Conservation (phyloP, 2,329 filamentous ascomycete genomes). For the Stagonosporopsis cucurbitacearum region DNA sequence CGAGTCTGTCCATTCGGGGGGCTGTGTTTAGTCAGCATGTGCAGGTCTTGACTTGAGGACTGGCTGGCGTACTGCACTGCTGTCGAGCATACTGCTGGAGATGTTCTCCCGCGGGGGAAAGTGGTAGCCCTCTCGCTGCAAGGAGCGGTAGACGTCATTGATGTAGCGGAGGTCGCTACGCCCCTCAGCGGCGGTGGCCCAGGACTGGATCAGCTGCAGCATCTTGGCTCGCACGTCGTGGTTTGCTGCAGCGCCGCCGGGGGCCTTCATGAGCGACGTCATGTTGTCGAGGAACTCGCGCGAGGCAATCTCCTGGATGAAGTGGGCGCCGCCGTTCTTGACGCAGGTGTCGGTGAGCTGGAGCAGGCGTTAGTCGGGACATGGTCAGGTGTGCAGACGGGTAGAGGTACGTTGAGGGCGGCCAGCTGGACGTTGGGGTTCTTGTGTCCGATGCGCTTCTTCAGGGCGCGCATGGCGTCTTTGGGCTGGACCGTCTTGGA, state of each 20-base stretch:
- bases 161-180: conserved; percentile 85
- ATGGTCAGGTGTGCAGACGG: background rate
- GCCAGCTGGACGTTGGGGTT: conserved; percentile 97
- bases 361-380: conserved; percentile 18
- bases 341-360: conserved; percentile 97
- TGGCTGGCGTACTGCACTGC: conserved; percentile 75
- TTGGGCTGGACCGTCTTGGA: conserved; percentile 97
- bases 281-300: conserved; percentile 99
- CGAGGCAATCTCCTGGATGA: conserved; percentile 92
- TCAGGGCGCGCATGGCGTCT: conserved; percentile 96
- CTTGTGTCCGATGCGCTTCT: conserved; percentile 92
- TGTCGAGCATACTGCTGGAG: conserved; percentile 97
- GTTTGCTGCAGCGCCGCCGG: conserved; percentile 76
- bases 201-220: conserved; percentile 89
- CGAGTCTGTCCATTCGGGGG: conserved; percentile 96
- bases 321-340: conserved; percentile 96
- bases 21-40: conserved; percentile 58
- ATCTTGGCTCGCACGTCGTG: conserved; percentile 88
- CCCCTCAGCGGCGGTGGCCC: conserved; percentile 88
- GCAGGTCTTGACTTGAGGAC: background rate
- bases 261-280: conserved; percentile 84
- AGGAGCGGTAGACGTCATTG: conserved; percentile 79
- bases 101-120: conserved; percentile 89
- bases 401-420: conserved; percentile 75
- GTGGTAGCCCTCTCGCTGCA: conserved; percentile 84